Base-by-base conservation (phyloP, 2,329 filamentous ascomycete species). In the Xylariales sp. region DNA sequence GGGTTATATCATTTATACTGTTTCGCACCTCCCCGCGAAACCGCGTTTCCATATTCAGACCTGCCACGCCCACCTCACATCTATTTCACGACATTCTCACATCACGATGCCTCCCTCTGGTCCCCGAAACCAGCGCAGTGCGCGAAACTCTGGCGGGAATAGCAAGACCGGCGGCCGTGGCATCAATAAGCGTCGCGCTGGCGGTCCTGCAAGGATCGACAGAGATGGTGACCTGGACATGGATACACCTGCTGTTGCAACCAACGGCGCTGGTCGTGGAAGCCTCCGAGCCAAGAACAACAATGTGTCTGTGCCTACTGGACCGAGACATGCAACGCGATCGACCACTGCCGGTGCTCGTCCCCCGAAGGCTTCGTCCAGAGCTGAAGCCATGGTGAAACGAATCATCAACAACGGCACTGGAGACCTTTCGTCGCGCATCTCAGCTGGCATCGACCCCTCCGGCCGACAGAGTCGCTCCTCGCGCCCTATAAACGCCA, bases 141-240 rank as follows among this genome's bases (percentile, higher is more conserved):
- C 43, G 21, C 47, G 50, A 38, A 28, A 42, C 9, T 31, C 44
- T 15, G 15, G 38, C n/a, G 25, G 27, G 29, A 46, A 46, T 22
- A 35, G 44, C 14, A 58, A 55, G 38, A 50, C 40, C 37, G 44
- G 56, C 19, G 64, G 70, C 50, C 69, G 69, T 25, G 76, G 76
- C 21, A 71, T 80, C 40, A 61, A 65, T 15, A 80, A 78, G 56
- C 70, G 70, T 35, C 70, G 68, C 28, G 57, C 55, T 9, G 58
- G 58, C 29, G 48, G 52, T 15, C 42, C 55, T 4, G 51, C 54
- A 3, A 69, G 64, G 46, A 56, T 68, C 36, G 77, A 80, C 51
- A 63, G 67, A 40, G 77, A 80, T 63, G 77, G 77, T 22, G 77
- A 81, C 51, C 65, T 81, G n/a, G 68, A 76, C 22, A 81, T 81